Percentiles rank a stretch among this genome's conserved stretches.
These are phyloP conservation scores for Fusarium clavum DNA, from an alignment of 2,329 filamentous ascomycete genomes.

Conservation along the genomic window DNA sequence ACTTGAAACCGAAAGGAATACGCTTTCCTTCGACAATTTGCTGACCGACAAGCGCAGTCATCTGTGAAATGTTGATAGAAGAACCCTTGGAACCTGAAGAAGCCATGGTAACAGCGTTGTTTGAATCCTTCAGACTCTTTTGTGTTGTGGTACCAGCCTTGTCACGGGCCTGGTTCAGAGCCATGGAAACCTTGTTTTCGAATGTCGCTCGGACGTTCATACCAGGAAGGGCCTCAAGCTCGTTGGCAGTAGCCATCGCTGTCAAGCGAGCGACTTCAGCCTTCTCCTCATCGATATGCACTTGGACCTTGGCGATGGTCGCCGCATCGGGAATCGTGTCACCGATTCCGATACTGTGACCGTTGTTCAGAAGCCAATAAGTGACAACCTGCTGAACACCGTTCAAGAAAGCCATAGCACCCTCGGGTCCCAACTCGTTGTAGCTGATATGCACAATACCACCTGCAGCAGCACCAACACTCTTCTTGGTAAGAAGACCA, in stretches of 20 bases:
- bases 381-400: slow-evolving; percentile 94
- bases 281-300: slow-evolving; percentile 85
- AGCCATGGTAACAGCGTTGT: slow-evolving; percentile 97
- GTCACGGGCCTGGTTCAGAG: slow-evolving; percentile 94
- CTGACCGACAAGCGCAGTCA: slow-evolving; percentile 97
- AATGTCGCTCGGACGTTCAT: slow-evolving; percentile 99
- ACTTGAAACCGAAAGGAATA: slow-evolving; percentile 99
- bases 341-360: slow-evolving; percentile 98
- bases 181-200: slow-evolving; percentile 95
- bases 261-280: slow-evolving; percentile 81
- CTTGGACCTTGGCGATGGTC: slow-evolving; percentile 87
- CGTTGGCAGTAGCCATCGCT: slow-evolving; percentile 81
- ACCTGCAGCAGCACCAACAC: slow-evolving; percentile 86
- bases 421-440: slow-evolving; percentile 89
- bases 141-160: slow-evolving; percentile 93
- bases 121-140: slow-evolving; percentile 91
- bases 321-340: slow-evolving; percentile 92
- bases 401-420: slow-evolving; percentile 95
- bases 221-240: slow-evolving; percentile 91
- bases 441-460: slow-evolving; percentile 96
- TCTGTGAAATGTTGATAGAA: slow-evolving; percentile 99
- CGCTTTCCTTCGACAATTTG: slow-evolving; percentile 98
- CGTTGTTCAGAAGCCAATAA: slow-evolving; percentile 96
- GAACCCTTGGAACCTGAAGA: slow-evolving; percentile 98
- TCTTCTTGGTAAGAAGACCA: slow-evolving; percentile 92